Evolutionary conservation across 2,329 filamentous ascomycete genomes (phyloP), one percentile per base, ranked within the genome.

Genomic region (Xylariaceae sp.): DNA sequence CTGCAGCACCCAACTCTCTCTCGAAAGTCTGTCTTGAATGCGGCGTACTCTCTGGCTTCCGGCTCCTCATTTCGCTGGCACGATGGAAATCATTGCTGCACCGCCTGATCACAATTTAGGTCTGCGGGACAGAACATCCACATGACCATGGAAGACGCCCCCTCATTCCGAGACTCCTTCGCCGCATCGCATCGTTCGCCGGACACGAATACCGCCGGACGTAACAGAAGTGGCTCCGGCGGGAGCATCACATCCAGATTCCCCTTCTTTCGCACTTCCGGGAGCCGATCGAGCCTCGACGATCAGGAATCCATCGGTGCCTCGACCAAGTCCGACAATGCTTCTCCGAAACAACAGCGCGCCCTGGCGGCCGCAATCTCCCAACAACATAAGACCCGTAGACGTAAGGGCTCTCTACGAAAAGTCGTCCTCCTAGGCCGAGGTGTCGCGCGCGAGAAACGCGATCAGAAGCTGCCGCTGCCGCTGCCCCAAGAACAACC

Each of bases 341-440:
- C 53, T 54, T 51, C 64, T 35, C 54, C 43, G 53, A 60, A 51
- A 45, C 65, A 66, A 4, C 62, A 65, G 30, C 69, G 66, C 55
- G 67, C 64, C 7, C 66, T 70, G 39, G 67, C 66, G 50, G 67
- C 63, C 55, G 67, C 63, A 35, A 61, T 67, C 43, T 65, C 66
- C 30, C 68, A 69, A 54, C 78, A 75, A 58, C 74, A 78, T 55
- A 79, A 74, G 68, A 83, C 83, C 46, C 78, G 90, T 53, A 85
- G 85, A 64, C 83, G 91, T 56, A 88, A 88, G 68, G 91, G 90
- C 3, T 96, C 91, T 8, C 76, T 96, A 68, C 82, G 91, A 56
- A 96, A 96, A 72, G 89, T 89, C 8, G 91, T 90, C 30, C 76
- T 96, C 47, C 77, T 96, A 19, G 89, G 89, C 12, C 87, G 87